Percentiles rank a stretch among this genome's conserved stretches.
Evolutionary conservation across 2,329 filamentous ascomycete species (phyloP).

Genomic region (Sphaerulina populicola): DNA sequence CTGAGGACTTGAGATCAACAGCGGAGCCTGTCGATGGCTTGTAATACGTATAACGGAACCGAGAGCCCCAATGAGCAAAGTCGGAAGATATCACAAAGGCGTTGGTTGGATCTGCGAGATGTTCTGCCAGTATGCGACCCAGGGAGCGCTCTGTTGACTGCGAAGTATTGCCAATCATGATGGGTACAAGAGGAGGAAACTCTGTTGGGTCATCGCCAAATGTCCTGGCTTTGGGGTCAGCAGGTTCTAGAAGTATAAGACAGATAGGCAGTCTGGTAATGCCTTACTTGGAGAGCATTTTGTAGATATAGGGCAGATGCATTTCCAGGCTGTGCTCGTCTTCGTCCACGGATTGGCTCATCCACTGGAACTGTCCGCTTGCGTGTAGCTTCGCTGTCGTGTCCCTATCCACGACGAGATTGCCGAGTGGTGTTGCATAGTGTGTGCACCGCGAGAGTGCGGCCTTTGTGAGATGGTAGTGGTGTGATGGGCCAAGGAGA

Average conservation of each 20-base stretch:
- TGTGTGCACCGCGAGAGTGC: constrained; percentile 64
- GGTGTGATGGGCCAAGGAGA: constrained; percentile 85
- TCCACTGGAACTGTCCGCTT: constrained; percentile 53
- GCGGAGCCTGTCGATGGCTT: constrained; percentile 42
- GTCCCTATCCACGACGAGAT: constrained; percentile 56
- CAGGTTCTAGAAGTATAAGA: not conserved
- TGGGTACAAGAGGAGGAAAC: constrained; percentile 71
- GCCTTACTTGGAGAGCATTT: constrained; percentile 51
- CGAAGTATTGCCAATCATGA: constrained; percentile 72
- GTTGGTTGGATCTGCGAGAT: constrained; percentile 65
- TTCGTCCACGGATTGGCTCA: constrained; percentile 60
- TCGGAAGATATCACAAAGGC: constrained; percentile 88
- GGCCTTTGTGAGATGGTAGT: constrained; percentile 67
- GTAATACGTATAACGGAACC: constrained; percentile 81
- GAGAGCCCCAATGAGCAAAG: constrained; percentile 89
- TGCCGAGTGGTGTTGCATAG: constrained; percentile 68
- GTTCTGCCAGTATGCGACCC: constrained; percentile 65
- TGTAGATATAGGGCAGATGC: constrained; percentile 90
- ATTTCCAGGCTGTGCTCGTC: constrained; percentile 92
- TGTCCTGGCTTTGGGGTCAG: constrained; percentile 22
- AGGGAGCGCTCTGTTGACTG: constrained; percentile 57
- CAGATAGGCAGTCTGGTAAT: not conserved
- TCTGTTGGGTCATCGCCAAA: constrained; percentile 37
- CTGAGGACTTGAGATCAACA: constrained; percentile 35
- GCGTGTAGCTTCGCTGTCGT: constrained; percentile 46